phyloP scores from a whole-genome alignment of 192 early-diverging fungal genomes.

The Entrophospora sp. region DNA sequence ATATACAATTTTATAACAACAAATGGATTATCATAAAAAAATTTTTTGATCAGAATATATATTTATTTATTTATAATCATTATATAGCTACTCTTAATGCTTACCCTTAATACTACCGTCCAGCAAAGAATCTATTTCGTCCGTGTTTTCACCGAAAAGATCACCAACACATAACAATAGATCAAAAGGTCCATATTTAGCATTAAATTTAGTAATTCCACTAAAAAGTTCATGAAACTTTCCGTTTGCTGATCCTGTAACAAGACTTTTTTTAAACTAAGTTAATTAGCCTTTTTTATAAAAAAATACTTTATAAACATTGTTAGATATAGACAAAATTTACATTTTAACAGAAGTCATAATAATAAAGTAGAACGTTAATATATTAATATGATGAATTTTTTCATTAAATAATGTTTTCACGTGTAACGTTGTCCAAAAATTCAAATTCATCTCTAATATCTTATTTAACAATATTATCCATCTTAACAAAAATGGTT shows the following conservation, averaged over 20 bases:
- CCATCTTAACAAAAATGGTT: no score
- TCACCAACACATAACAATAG: conserved; percentile 72
- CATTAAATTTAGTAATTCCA: conserved; percentile 66
- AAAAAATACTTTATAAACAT: no score
- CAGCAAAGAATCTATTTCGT: conserved; percentile 37
- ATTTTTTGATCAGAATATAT: background rate
- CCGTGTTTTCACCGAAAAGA: conserved; percentile 54
- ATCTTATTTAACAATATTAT: no score
- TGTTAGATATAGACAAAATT: no score
- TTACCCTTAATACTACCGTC: conserved; percentile 11
- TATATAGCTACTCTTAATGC: background rate
- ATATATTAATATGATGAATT: no score
- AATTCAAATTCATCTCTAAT: no score
- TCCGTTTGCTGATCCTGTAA: conserved; percentile 68
- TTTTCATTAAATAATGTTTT: no score
- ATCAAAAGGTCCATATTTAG: conserved; percentile 83
- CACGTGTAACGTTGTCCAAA: no score
- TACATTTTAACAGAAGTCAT: no score
- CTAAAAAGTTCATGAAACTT: conserved; percentile 54
- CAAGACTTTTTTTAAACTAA: no score
- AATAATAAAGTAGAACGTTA: no score
- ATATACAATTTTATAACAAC: background rate
- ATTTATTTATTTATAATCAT: background rate
- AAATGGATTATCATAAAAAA: background rate
- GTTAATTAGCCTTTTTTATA: no score